These are phyloP conservation scores for Pulveroboletus sp. DNA, from an alignment of 768 basidiomycete species.

Conservation along the genomic window DNA sequence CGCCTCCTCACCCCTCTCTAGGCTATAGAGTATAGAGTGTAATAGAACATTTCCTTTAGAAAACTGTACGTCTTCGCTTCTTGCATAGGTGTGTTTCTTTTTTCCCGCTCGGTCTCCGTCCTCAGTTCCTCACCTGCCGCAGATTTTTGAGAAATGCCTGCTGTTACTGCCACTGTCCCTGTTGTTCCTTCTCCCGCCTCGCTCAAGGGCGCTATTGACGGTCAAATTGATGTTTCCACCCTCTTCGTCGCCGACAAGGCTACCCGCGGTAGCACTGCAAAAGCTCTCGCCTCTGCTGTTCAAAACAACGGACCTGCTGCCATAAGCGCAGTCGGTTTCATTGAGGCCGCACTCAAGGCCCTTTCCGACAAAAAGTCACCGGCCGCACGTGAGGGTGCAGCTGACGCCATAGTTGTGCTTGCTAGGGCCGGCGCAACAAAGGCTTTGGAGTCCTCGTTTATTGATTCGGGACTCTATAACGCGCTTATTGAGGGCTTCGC, in stretches of 20 bases:
- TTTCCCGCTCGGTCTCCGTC: not conserved
- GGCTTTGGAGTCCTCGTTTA: constrained; percentile 85
- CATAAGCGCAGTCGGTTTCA: constrained; percentile 67
- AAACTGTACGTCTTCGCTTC: constrained; percentile 33
- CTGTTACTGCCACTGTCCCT: constrained; percentile 65
- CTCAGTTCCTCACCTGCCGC: constrained; percentile 1
- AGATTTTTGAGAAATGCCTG: constrained; percentile 77
- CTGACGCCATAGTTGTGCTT: constrained; percentile 63
- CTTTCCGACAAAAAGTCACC: constrained; percentile 95
- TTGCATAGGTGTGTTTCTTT: constrained; percentile 43
- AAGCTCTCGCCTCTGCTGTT: constrained; percentile 65
- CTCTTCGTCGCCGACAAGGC: constrained; percentile 88
- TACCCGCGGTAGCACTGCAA: constrained; percentile 68
- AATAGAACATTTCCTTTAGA: constrained; percentile 61
- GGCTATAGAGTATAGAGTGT: constrained; percentile 42
- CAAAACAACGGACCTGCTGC: constrained; percentile 84
- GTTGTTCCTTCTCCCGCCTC: constrained; percentile 60
- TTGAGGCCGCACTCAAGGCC: constrained; percentile 75
- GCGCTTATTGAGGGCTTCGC: constrained; percentile 89
- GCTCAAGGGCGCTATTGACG: constrained; percentile 68
- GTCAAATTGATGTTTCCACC: constrained; percentile 66
- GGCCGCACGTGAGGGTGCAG: constrained; percentile 87
- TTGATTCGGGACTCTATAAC: constrained; percentile 82
- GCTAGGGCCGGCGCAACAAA: constrained; percentile 68
- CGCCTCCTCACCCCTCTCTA: constrained; percentile 14